Evolutionary conservation across 305 asterid species (phyloP).

Genomic region (Nicotiana rustica): DNA sequence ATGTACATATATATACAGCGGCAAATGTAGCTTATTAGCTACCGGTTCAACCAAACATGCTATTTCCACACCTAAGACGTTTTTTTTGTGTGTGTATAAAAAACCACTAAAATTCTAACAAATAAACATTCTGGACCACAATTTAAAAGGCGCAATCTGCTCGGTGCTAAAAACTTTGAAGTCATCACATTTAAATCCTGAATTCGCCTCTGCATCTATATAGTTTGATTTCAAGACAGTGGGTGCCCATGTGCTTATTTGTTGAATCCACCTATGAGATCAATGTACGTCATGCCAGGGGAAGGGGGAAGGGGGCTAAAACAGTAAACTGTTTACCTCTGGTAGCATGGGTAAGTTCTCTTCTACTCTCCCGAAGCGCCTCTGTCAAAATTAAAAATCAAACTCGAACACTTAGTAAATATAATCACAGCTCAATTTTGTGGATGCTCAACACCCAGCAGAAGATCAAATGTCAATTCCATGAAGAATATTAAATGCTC

Average conservation of each 20-base stretch:
- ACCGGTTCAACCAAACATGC: background rate
- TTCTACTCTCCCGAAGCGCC: slow-evolving; percentile 70
- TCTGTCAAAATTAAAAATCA: slow-evolving; percentile 49
- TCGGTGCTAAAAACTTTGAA: background rate
- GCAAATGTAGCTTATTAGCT: background rate
- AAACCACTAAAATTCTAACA: background rate
- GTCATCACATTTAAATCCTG: background rate
- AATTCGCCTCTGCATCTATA: background rate
- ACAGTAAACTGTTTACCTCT: slow-evolving; percentile 52
- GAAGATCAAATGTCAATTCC: background rate
- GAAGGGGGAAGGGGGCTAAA: background rate
- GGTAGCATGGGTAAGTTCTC: slow-evolving; percentile 74
- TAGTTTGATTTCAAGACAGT: background rate
- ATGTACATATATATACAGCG: background rate
- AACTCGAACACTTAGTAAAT: background rate
- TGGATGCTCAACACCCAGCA: background rate
- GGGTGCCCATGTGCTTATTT: background rate
- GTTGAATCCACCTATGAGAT: background rate
- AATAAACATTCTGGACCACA: background rate
- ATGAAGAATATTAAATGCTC: background rate
- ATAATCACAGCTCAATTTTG: slow-evolving; percentile 24
- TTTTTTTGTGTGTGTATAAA: background rate
- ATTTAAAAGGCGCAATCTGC: background rate
- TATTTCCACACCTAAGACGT: background rate
- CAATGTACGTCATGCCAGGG: background rate